Base-by-base conservation (phyloP, 108 stramenopile genomes). In the Pseudonitzschia delicatissima region DNA sequence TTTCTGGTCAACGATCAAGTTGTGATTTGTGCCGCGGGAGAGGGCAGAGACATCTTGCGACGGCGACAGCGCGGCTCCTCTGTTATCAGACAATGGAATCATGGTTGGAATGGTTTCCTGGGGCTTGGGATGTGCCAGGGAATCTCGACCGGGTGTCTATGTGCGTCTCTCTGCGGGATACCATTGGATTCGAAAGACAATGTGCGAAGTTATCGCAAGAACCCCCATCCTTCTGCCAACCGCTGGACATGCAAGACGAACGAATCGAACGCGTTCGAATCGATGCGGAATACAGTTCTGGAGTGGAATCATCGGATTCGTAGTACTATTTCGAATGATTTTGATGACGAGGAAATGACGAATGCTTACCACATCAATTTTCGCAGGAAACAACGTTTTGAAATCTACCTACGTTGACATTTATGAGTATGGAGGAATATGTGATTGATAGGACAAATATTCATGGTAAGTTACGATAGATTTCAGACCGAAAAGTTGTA, bases 11-110 rank as follows among this genome's bases (percentile, higher is more conserved):
- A 57, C 29, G 29, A 57, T 3, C 8, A 31, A 11, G 55, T 57
- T 2, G 55, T 57, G 28, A 13, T 57, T 57, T 57, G 55, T 57
- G 55, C 55, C 8, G 55, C 55, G 1, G 55, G 55, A 31, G 28
- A 57, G n/a, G 32, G 32, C 12, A 57, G 17, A n/a, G 55, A 57
- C n/a, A 57, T 18, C 69, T 37, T 76, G 75, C 31, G 29, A 57
- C 0, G 75, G 69, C 8, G 75, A 76, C 35, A 69, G 68, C 7
- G 75, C 71, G 45, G 77, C 71, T 21, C 77, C 77, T 1, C 37
- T 78, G n/a, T 28, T 57, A 4, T 33, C 28, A 17, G 20, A 57
- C 0, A 53, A 39, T 3, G 23, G 6, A 7, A 23, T 45, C 4
- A 67, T 72, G 58, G 33, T 78, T 15, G 77, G 77, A 11, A 20